phyloP scores from a whole-genome alignment of 495 filamentous ascomycete species.

The Aspergillus affinis region DNA sequence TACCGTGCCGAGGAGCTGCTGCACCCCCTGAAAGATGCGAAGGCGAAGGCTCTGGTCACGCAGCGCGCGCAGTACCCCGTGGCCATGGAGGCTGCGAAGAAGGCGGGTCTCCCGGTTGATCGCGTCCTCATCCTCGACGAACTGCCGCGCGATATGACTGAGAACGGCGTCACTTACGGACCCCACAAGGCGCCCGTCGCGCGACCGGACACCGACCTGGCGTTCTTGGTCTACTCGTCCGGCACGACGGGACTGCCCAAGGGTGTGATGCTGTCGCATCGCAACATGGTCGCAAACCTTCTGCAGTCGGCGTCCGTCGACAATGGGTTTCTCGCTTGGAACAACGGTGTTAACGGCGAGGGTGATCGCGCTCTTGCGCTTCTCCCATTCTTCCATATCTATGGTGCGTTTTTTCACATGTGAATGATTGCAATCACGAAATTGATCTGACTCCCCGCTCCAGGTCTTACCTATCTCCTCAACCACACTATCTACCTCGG shows the following conservation, averaged over 20 bases:
- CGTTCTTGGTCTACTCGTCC: conserved; percentile 73
- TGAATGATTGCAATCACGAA: too few relatives aligned
- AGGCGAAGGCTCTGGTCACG: conserved; percentile 70
- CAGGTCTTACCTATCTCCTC: conserved; percentile 50
- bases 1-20: conserved; percentile 77
- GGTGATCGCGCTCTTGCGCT: conserved; percentile 70
- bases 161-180: neutral
- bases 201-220: conserved; percentile 37
- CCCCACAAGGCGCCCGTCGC: conserved; percentile 23
- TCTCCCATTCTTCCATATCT: conserved; percentile 87
- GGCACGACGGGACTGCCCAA: conserved; percentile 87
- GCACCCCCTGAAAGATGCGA: conserved; percentile 73
- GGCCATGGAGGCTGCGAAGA: conserved; percentile 59
- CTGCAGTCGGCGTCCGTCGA: conserved; percentile 55
- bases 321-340: conserved; percentile 49
- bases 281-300: conserved; percentile 70
- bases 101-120: conserved; percentile 57
- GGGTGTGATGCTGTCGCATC: conserved; percentile 77
- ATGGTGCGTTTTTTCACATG: conserved; percentile 46
- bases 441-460: neutral
- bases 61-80: conserved; percentile 56
- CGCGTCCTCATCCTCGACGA: conserved; percentile 50
- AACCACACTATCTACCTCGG: conserved; percentile 61
- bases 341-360: conserved; percentile 50
- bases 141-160: neutral